Percentiles rank a stretch among this genome's conserved stretches.
Conservation (phyloP, 2,329 filamentous ascomycete species). For the Aquanectria penicillioides region DNA sequence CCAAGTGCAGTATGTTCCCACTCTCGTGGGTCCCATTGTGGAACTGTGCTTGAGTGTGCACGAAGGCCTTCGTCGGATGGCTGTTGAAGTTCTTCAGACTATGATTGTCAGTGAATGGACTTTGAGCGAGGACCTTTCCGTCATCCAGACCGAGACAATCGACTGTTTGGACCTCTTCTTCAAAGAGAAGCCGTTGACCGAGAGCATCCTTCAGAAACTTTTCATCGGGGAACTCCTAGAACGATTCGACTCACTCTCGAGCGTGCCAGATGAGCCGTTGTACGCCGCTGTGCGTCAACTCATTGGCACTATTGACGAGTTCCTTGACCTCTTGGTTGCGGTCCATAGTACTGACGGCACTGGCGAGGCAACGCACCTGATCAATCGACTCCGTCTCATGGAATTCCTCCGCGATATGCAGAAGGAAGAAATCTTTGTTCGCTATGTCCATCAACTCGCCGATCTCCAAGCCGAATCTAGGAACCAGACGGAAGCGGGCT, state of each 20-base stretch:
- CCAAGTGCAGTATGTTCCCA: slow-evolving; percentile 97
- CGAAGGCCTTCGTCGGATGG: slow-evolving; percentile 87
- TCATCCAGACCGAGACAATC: slow-evolving; percentile 96
- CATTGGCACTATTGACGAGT: slow-evolving; percentile 86
- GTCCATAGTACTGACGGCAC: slow-evolving; percentile 81
- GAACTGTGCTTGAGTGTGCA: slow-evolving; percentile 96
- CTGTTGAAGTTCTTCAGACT: slow-evolving; percentile 91
- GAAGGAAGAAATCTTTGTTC: slow-evolving; percentile 95
- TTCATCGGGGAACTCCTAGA: slow-evolving; percentile 88
- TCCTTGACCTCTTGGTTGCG: slow-evolving; percentile 89
- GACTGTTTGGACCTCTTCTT: slow-evolving; percentile 91
- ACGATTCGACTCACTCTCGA: slow-evolving; percentile 78
- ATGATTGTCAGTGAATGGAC: slow-evolving; percentile 99
- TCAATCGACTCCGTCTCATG: slow-evolving; percentile 91
- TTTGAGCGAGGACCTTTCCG: slow-evolving; percentile 87
- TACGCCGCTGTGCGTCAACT: slow-evolving; percentile 81
- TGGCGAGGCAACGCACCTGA: slow-evolving; percentile 82
- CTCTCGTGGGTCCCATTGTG: slow-evolving; percentile 89
- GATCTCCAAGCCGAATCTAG: slow-evolving; percentile 77
- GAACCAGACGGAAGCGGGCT: slow-evolving; percentile 87
- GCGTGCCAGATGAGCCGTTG: slow-evolving; percentile 75
- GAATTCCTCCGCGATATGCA: slow-evolving; percentile 97
- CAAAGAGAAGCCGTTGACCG: slow-evolving; percentile 87
- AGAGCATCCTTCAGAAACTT: slow-evolving; percentile 90
- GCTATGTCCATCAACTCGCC: slow-evolving; percentile 93